Conservation (phyloP, 176 grass and related monocot genomes). For the Carex cristatella region DNA sequence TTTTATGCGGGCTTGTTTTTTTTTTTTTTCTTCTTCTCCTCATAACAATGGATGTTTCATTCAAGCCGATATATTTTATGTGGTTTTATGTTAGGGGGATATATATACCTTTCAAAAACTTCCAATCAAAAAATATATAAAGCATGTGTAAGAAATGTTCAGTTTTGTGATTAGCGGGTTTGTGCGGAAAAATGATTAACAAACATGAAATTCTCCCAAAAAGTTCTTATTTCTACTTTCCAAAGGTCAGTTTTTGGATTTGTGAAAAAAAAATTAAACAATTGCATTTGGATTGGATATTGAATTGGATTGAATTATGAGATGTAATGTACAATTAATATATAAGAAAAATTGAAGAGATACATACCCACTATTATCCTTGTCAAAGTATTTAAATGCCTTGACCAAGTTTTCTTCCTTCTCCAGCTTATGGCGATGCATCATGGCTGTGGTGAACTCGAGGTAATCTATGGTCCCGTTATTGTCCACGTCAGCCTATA, state of each 20-base stretch:
- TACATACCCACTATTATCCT: slow-evolving; percentile 10
- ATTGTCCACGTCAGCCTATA: slow-evolving; percentile 16
- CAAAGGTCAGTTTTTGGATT: not conserved
- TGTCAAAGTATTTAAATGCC: slow-evolving; percentile 23
- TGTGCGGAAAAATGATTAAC: too few relatives aligned
- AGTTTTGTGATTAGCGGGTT: too few relatives aligned
- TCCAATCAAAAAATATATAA: too few relatives aligned
- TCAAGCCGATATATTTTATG: too few relatives aligned
- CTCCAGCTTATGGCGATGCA: slow-evolving; percentile 17
- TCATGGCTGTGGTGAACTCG: slow-evolving; percentile 12
- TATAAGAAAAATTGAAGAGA: not conserved
- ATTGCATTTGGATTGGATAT: not conserved
- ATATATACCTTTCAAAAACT: too few relatives aligned
- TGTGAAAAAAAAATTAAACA: not conserved
- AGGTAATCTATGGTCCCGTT: slow-evolving; percentile 21
- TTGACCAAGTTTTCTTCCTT: slow-evolving; percentile 5
- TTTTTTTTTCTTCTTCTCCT: too few relatives aligned
- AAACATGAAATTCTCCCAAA: too few relatives aligned
- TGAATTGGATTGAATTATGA: not conserved
- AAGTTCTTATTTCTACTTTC: not conserved
- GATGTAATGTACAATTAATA: not conserved
- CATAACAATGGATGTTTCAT: too few relatives aligned
- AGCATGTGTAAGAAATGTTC: too few relatives aligned
- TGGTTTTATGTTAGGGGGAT: too few relatives aligned
- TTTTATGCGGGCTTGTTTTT: not conserved